Base-by-base conservation (phyloP, 2,329 filamentous ascomycete species). In the Aspergillus sojae region DNA sequence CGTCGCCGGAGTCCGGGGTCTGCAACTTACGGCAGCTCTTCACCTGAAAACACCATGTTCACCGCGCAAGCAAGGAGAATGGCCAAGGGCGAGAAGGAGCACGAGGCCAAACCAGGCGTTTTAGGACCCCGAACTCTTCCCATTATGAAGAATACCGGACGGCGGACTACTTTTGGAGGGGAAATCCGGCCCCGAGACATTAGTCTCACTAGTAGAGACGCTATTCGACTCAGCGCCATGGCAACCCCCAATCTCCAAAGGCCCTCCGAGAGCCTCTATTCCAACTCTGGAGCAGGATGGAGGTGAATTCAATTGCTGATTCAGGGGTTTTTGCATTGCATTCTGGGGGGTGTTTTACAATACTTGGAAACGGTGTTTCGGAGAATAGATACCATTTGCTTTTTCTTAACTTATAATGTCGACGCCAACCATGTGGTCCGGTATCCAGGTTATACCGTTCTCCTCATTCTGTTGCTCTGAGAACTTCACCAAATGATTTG, bases 61-160 rank as follows among this genome's bases (percentile, higher is more conserved):
- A 89, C 87, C 0, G 86, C 88, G 60, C 88, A 90, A 65, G 88
- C 89, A 30, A 82, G 89, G 50, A 82, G 89, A 16, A 90, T 91
- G 86, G 85, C 88, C 45, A 88, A 85, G 72, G 84, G 82, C 55
- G 85, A 88, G 36, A 86, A 86, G 68, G 85, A 86, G 48, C 80
- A 82, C 56, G 83, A 85, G 21, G 81, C 80, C 70, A 84, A 84
- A 64, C 78, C 78, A 45, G 86, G 83, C 62, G 87, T 91, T 16
- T 77, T 91, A 57, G 88, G 86, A 68, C 89, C 89, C 32, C 81
- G 88, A 39, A 83, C 82, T 32, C 80, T 86, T 21, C 84, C 87
- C 1, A 82, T 90, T 32, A 82, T 84, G 70, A 90, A 90, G 73
- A 76, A 77, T 45, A 81, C 77, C 5, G 77, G 74, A 46, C 72